Conservation (phyloP, 768 basidiomycete genomes). For the Mrakia hoshinonis region DNA sequence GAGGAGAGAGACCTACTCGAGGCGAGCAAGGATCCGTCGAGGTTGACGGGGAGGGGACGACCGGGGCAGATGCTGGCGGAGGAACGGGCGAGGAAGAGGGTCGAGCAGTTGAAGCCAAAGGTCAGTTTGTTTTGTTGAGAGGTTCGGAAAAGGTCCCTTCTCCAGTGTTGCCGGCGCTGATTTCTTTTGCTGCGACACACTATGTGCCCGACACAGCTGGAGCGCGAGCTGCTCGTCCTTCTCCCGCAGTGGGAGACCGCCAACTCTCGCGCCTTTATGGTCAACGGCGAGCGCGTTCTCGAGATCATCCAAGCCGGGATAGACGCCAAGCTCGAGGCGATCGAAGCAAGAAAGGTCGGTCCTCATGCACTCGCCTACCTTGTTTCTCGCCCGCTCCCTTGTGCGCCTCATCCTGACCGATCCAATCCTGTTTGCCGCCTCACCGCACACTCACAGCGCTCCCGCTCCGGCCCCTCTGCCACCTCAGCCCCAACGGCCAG, state of each 20-base stretch:
- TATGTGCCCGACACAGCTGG: conserved; percentile 53
- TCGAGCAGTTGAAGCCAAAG: conserved; percentile 82
- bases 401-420: conserved; percentile 26
- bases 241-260: conserved; percentile 82
- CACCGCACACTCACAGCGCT: background rate
- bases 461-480: conserved; percentile 11
- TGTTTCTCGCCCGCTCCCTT: background rate
- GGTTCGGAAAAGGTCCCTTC: too few relatives aligned
- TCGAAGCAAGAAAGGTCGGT: conserved; percentile 63
- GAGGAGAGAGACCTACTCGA: conserved; percentile 76
- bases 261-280: conserved; percentile 64
- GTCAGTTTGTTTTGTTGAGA: conserved; percentile 46
- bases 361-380: background rate
- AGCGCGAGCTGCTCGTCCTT: conserved; percentile 67
- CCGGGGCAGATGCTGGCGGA: conserved; percentile 77
- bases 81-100: conserved; percentile 94
- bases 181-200: too few relatives aligned
- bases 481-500: background rate
- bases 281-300: conserved; percentile 73
- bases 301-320: conserved; percentile 65
- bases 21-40: conserved; percentile 68
- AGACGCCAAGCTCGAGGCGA: conserved; percentile 54
- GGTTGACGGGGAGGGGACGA: conserved; percentile 68
- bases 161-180: too few relatives aligned
- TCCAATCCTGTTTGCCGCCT: conserved; percentile 17